Evolutionary conservation across 2,329 filamentous ascomycete genomes (phyloP).

Genomic region (Xylaria sp.): DNA sequence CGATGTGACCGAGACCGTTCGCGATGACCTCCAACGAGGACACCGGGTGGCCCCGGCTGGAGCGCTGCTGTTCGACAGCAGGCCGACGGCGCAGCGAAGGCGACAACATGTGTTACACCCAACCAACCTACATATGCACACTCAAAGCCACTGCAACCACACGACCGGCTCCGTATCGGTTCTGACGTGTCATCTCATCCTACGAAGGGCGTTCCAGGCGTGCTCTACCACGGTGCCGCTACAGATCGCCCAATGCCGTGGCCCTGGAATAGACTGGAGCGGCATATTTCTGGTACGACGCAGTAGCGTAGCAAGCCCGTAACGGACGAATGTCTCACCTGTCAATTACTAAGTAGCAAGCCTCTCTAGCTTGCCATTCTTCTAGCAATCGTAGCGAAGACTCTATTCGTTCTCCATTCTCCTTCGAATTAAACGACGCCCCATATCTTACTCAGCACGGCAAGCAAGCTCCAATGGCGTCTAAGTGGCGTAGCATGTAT

Average conservation of each 20-base stretch:
- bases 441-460: slow-evolving; percentile 15
- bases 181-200: slow-evolving; percentile 39
- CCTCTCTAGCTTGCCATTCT: slow-evolving; percentile 11
- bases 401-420: slow-evolving; percentile 4
- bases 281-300: slow-evolving; percentile 26
- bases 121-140: slow-evolving; percentile 28
- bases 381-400: slow-evolving; percentile 4
- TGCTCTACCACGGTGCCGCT: slow-evolving; percentile 25
- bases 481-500: slow-evolving; percentile 6
- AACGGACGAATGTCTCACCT: slow-evolving; percentile 24
- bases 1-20: slow-evolving; percentile 17
- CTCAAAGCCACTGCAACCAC: slow-evolving; percentile 31
- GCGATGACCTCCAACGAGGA: background rate
- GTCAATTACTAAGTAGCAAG: slow-evolving; percentile 3
- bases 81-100: slow-evolving; percentile 5
- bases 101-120: slow-evolving; percentile 21
- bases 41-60: slow-evolving; percentile 11
- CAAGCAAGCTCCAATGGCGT: slow-evolving; percentile 8
- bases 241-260: slow-evolving; percentile 40
- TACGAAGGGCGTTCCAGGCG: slow-evolving; percentile 22
- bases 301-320: slow-evolving; percentile 21
- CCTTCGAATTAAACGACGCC: background rate
- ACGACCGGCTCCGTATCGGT: slow-evolving; percentile 20
- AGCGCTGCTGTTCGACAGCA: slow-evolving; percentile 10
- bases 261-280: slow-evolving; percentile 36